Conservation (phyloP, 331 rosid genomes). For the Cydonia oblonga region DNA sequence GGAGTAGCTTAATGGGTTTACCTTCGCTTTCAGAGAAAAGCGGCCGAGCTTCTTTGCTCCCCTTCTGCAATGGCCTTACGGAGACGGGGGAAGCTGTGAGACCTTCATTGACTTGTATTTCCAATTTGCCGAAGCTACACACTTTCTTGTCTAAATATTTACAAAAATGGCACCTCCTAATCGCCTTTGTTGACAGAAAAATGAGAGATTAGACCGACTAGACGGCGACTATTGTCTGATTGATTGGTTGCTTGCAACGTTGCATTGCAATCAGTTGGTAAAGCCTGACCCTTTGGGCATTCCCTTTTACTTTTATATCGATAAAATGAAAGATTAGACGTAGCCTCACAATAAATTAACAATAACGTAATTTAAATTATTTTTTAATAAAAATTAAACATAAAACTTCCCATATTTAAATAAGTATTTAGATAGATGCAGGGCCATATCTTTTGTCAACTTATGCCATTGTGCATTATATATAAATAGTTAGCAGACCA, state of each 20-base stretch:
- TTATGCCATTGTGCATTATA: too few species aligned
- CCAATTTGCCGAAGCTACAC: not conserved
- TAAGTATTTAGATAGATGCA: too few species aligned
- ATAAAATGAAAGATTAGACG: accelerated
- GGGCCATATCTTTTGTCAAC: too few species aligned
- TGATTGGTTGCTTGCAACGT: not conserved
- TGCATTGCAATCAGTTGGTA: not conserved
- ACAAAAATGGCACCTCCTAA: too few species aligned
- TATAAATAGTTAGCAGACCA: too few species aligned
- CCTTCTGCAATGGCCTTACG: not conserved
- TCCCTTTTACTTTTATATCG: not conserved
- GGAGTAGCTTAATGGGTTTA: not conserved
- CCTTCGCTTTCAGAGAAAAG: not conserved
- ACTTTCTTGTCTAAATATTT: too few species aligned
- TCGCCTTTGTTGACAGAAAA: not conserved
- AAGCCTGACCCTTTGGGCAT: not conserved
- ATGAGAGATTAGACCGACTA: not conserved
- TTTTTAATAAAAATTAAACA: accelerated
- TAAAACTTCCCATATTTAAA: accelerated
- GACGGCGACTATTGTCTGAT: not conserved
- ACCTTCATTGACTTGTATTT: not conserved
- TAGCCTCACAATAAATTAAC: accelerated
- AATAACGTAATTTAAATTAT: too few species aligned
- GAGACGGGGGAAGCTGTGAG: not conserved
- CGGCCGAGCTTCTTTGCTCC: not conserved